Percentiles rank a stretch among this genome's conserved stretches.
Conservation (phyloP, 331 rosid species). For the Malus hybrid region DNA sequence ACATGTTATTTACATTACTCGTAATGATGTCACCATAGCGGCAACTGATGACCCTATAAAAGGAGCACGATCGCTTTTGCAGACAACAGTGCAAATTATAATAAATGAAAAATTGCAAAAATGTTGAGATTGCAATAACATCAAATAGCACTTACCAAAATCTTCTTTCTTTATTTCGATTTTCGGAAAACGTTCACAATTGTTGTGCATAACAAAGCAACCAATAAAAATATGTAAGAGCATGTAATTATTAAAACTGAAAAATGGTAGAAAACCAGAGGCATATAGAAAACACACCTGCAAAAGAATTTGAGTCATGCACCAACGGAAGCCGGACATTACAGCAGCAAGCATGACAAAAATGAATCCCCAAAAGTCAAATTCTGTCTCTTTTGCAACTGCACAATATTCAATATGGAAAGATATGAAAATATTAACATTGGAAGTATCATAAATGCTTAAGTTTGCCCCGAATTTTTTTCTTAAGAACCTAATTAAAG, state of each 20-base stretch:
- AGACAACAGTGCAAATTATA: background rate
- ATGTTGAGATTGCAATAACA: slow-evolving; percentile 8
- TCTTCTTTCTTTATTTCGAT: slow-evolving; percentile 71
- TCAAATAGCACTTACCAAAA: slow-evolving; percentile 54
- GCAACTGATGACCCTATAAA: slow-evolving; percentile 3
- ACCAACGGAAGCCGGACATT: slow-evolving; percentile 98
- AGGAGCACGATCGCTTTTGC: background rate
- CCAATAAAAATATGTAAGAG: slow-evolving; percentile 22
- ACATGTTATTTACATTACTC: background rate
- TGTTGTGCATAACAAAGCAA: slow-evolving; percentile 25
- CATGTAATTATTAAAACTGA: slow-evolving; percentile 1
- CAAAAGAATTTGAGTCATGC: slow-evolving; percentile 95
- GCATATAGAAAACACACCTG: slow-evolving; percentile 49
- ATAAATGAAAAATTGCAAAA: background rate
- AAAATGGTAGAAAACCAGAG: background rate
- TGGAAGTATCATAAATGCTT: slow-evolving; percentile 2
- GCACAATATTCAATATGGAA: slow-evolving; percentile 10
- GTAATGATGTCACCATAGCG: background rate
- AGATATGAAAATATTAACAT: slow-evolving; percentile 14
- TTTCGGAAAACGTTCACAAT: slow-evolving; percentile 19
- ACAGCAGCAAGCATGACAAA: slow-evolving; percentile 99
- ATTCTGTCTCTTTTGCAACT: slow-evolving; percentile 89
- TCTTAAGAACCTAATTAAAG: background rate
- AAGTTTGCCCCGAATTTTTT: background rate
- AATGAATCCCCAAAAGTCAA: slow-evolving; percentile 74